Percentiles rank a stretch among this genome's conserved stretches.
Conservation (phyloP, 2,329 filamentous ascomycete genomes). For the Fusarium multiceps region DNA sequence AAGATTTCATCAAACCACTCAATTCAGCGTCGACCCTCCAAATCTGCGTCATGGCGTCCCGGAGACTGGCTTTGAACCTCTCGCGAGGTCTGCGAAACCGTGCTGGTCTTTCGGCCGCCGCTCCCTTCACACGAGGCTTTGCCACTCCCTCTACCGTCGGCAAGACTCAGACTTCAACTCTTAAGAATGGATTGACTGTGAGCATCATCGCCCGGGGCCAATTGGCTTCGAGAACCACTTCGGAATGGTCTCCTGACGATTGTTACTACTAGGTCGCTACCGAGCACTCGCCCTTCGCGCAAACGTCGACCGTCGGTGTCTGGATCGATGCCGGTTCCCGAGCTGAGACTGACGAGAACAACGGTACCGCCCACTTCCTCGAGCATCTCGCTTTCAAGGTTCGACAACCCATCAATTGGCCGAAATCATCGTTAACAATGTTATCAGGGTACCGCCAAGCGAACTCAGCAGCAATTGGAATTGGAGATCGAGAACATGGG, state of each 20-base stretch:
- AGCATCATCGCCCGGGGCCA: constrained; percentile 52
- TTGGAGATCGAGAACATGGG: constrained; percentile 99
- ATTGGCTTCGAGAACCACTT: constrained; percentile 51
- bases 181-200: constrained; percentile 98
- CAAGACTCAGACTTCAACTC: constrained; percentile 95
- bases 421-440: constrained; percentile 33
- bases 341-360: constrained; percentile 97
- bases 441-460: constrained; percentile 86
- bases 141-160: constrained; percentile 84
- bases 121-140: constrained; percentile 84
- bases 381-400: constrained; percentile 99
- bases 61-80: constrained; percentile 96
- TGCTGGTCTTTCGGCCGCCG: constrained; percentile 81
- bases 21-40: constrained; percentile 61
- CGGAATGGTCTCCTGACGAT: constrained; percentile 43
- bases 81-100: constrained; percentile 90
- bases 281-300: constrained; percentile 97
- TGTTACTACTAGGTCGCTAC: constrained; percentile 80
- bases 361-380: constrained; percentile 99
- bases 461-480: constrained; percentile 97
- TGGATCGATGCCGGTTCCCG: constrained; percentile 99
- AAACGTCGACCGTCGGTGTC: constrained; percentile 97
- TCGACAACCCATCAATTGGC: constrained; percentile 49
- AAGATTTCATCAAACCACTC: constrained; percentile 69
- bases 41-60: constrained; percentile 85